Base-by-base conservation (phyloP, 176 grass and related monocot genomes). In the Zoysia japonica region DNA sequence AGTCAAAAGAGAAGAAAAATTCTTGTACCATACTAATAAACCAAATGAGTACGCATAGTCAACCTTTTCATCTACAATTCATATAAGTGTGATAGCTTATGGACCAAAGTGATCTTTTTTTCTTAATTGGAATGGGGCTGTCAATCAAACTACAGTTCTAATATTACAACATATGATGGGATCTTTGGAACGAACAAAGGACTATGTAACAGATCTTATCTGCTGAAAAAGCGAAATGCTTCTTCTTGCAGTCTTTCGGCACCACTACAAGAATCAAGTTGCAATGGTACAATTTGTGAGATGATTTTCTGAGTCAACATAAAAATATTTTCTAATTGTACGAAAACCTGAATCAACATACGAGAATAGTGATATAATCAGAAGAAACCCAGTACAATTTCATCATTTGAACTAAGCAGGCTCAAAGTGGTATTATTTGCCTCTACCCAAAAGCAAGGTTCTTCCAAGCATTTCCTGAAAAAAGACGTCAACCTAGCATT, bases 381-480 rank as follows among this genome's bases (percentile, higher is more conserved):
- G 80, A 88, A 97, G 94, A 82, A 97, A 91, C 94, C 94, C 80
- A 97, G 57, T n/a, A 71, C 78, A 78, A 97, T 89, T 75, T 97
- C 89, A 6, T 91, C 87, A 85, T 93, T 80, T 67, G 91, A 89
- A 85, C 89, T 97, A 61, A 97, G 91, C 9, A 88, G 84, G 57
- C 80, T 82, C 51, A 97, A 77, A 51, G 85, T 88, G 63, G 71
- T 90, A 42, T 80, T 91, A 78, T 97, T 97, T 44, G 75, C 80
- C 76, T 97, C 91, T 15, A 97, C 91, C 91, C 91, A 97, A 69
- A 94, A 71, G 61, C 91, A 94, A 64, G 91, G 91, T 50, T 94
- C 68, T 81, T 92, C 94, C 79, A 97, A 88, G 78, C 92, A 97
- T 82, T 65, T 85, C 89, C 94, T 97, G 81, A 68, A 68, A 81